Conservation (phyloP, 768 basidiomycete genomes). For the Macrolepiota dolichaula region DNA sequence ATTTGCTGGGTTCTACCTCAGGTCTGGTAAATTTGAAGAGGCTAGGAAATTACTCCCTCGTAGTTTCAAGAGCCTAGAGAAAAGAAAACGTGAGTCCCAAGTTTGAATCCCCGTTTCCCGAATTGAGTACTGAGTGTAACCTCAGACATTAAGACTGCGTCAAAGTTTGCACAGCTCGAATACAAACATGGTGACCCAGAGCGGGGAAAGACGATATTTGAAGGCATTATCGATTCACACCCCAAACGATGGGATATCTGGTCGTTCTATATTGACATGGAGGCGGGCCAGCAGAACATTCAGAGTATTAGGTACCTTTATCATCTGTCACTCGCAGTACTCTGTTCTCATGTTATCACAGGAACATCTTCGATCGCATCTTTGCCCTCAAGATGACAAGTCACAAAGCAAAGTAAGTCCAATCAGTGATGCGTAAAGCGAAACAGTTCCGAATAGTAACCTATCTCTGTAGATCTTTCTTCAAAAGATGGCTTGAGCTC, state of each 20-base stretch:
- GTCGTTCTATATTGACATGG: conserved; percentile 97
- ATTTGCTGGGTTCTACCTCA: conserved; percentile 81
- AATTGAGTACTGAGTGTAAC: background rate
- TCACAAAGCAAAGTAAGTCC: conserved; percentile 88
- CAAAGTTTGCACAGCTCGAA: conserved; percentile 92
- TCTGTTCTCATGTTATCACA: conserved; percentile 23
- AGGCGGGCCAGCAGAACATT: conserved; percentile 76
- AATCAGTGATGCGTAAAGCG: conserved; percentile 1
- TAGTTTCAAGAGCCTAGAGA: conserved; percentile 86
- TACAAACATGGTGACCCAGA: conserved; percentile 94
- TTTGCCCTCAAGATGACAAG: conserved; percentile 85
- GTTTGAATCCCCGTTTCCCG: background rate
- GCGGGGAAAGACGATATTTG: conserved; percentile 92
- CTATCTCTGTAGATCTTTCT: conserved; percentile 75
- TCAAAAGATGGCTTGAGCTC: conserved; percentile 95
- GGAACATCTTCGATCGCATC: conserved; percentile 85
- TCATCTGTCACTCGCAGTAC: background rate
- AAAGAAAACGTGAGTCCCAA: conserved; percentile 83
- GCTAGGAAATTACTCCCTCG: conserved; percentile 85
- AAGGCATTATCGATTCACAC: conserved; percentile 94
- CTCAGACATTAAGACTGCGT: conserved; percentile 91
- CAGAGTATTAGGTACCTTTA: conserved; percentile 64
- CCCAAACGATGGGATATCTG: conserved; percentile 94
- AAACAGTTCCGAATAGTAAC: conserved; percentile 9
- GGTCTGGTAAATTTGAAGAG: conserved; percentile 68